Base-by-base conservation (phyloP, 202 grass and related monocot species). In the Panicum hallii region DNA sequence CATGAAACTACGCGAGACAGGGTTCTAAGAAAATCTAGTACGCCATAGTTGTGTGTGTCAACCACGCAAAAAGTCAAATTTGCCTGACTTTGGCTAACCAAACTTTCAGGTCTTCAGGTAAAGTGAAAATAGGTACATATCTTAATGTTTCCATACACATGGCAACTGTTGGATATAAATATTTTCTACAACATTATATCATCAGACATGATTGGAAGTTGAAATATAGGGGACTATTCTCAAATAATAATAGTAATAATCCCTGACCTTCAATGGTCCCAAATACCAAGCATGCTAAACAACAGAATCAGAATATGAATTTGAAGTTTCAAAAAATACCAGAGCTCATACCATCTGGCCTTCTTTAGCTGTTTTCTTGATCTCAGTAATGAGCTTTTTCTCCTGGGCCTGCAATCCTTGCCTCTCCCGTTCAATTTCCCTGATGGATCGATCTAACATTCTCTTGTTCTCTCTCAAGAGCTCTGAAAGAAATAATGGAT, bases 361-460 rank as follows among this genome's bases (percentile, higher is more conserved):
- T 78, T 97, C 88, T 63, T 97, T 97, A 57, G 90, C 94, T 75
- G 94, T 88, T 82, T 97, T 97, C 87, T 93, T 97, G 45, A 97
- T 97, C 87, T 97, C 94, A 14, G 87, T 54, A 58, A 97, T 97
- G 42, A 97, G 94, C 38, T 97, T 97, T 72, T 94, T 92, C 85
- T 97, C 94, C 67, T 94, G 89, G 12, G 74, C 44, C 80, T 97
- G 94, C 60, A 97, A 61, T 13, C 91, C 91, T 88, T 97, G 94
- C 63, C 91, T 88, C 84, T 95, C 88, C 8, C 90, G 80, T 80
- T 95, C 86, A 55, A 95, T 90, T 13, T 95, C 93, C 56, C 93
- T 84, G 20, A 95, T 95, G 28, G 93, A 95, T 63, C 66, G 82
- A 80, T 95, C 93, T 71, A 95, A 43, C 93, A 95, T 92, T 81